Percentiles rank a stretch among this genome's conserved stretches.
These are phyloP conservation scores for Saccharomycopsis sp. DNA, from an alignment of 805 yeast species.

Conservation along the genomic window DNA sequence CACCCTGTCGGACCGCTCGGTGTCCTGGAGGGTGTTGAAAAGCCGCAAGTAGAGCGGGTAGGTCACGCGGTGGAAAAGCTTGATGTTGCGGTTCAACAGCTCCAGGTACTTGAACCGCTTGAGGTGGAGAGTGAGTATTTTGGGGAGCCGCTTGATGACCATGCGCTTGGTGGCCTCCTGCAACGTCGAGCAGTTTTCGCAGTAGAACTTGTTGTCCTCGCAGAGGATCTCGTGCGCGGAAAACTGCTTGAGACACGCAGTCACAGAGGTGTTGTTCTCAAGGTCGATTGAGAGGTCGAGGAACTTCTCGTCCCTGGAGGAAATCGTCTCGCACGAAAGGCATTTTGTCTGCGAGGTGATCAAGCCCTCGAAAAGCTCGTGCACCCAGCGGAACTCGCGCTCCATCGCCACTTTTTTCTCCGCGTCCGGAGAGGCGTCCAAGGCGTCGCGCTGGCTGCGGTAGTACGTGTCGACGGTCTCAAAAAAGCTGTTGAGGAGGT, in stretches of 20 bases:
- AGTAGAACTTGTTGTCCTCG: slow-evolving; percentile 85
- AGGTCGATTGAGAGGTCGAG: slow-evolving; percentile 83
- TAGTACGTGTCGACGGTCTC: slow-evolving; percentile 33
- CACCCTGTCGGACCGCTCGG: slow-evolving; percentile 42
- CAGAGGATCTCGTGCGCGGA: slow-evolving; percentile 79
- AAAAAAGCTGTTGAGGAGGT: slow-evolving; percentile 65
- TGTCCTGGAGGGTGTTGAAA: slow-evolving; percentile 57
- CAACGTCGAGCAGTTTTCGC: slow-evolving; percentile 82
- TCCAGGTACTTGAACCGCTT: slow-evolving; percentile 92
- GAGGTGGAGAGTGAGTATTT: slow-evolving; percentile 72
- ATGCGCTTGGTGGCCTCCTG: slow-evolving; percentile 93
- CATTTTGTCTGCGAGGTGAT: slow-evolving; percentile 86
- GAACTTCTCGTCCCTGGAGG: slow-evolving; percentile 79
- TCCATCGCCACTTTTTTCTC: slow-evolving; percentile 21
- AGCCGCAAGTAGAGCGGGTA: slow-evolving; percentile 71
- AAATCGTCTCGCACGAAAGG: slow-evolving; percentile 75
- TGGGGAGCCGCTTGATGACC: slow-evolving; percentile 71
- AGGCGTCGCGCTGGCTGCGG: slow-evolving; percentile 9
- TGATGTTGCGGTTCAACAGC: slow-evolving; percentile 69
- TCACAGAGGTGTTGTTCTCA: slow-evolving; percentile 64
- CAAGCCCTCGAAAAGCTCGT: slow-evolving; percentile 73
- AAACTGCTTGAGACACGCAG: slow-evolving; percentile 74
- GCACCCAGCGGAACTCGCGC: slow-evolving; percentile 25
- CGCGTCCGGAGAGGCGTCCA: background rate
- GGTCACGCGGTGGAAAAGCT: slow-evolving; percentile 76